Base-by-base conservation (phyloP, 1,284 basidiomycete genomes). In the Xerocomus amazonicus region DNA sequence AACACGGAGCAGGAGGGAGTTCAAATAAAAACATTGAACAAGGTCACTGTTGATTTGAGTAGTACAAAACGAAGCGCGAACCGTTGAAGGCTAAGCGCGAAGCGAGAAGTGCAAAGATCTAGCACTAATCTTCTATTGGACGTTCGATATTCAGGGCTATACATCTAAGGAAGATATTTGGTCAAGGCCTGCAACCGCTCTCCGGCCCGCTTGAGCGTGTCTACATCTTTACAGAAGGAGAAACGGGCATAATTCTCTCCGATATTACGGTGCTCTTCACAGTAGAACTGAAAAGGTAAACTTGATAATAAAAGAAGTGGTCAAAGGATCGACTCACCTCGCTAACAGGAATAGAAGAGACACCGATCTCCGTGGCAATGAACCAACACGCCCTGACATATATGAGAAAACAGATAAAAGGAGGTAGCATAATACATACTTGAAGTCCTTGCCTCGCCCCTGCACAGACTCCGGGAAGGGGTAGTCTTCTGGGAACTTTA, bases 271-370 rank as follows among this genome's bases (percentile, higher is more conserved):
- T 97, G 92, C 51, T 91, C 87, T 59, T 84, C 77, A 61, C 87
- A 90, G 73, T 96, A 97, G 70, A 97, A 97, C 89, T 94, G 55
- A 23, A 17, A 42, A 26, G 39, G 40, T 45, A 41, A 54, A 40
- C 14, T 54, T 9, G 3, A 17, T 6, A 32, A 42, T 33, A n/a
- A 16, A 45, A 3, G 26, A 45, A 42, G 23, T 17, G 43, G 42
- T 47, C 51, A 7, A 3, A 13, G 41, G 17, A 23, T 48, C 10
- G 32, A 67, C 78, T 62, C 60, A 92, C 90, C 79, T 94, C 93
- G 75, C 92, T 95, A 50, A 93, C 90, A 6, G 93, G 93, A 55
- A 97, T 97, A 12, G 86, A 84, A 35, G 93, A 95, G 17, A 97
- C 93, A 17, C 90, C 90, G 37, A 95, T 70, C 65, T 92, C 87